Percentiles rank a stretch among this genome's conserved stretches.
phyloP scores from a whole-genome alignment of 495 filamentous ascomycete species.

The Podospora appendiculata region DNA sequence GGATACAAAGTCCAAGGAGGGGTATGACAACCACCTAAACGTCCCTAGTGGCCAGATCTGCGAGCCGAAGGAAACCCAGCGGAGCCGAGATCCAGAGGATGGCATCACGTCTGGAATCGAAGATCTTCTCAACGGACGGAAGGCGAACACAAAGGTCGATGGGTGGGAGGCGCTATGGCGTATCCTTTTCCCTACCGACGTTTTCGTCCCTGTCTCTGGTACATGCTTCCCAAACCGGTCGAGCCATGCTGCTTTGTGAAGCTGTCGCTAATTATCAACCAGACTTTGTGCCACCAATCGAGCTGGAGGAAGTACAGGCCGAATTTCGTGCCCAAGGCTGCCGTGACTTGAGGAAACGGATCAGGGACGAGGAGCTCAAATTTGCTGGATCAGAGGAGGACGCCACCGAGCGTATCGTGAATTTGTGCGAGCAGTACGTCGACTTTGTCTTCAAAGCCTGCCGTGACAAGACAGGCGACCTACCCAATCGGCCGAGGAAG shows the following conservation, averaged over 20 bases:
- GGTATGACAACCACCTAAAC: constrained; percentile 7
- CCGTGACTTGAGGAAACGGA: neutral
- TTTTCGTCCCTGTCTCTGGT: too few relatives aligned
- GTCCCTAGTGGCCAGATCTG: constrained; percentile 13
- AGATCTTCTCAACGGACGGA: constrained; percentile 18
- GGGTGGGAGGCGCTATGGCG: constrained; percentile 20
- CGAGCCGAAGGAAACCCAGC: neutral
- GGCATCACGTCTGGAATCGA: constrained; percentile 16
- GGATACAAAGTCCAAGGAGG: constrained; percentile 9
- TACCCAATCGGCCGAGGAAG: neutral
- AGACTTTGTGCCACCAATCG: constrained; percentile 23
- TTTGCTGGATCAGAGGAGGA: neutral
- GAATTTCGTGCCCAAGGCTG: constrained; percentile 5
- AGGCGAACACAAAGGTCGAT: constrained; percentile 18
- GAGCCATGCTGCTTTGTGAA: neutral
- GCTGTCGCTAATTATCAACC: neutral
- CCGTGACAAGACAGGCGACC: neutral
- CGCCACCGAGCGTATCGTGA: neutral
- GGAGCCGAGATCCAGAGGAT: constrained; percentile 20
- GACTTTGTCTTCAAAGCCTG: constrained; percentile 1
- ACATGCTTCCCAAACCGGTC: too few relatives aligned
- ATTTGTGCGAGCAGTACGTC: neutral
- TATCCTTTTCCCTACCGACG: constrained; percentile 13
- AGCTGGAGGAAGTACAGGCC: constrained; percentile 20
- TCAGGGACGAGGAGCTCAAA: neutral